Evolutionary conservation across 2,329 filamentous ascomycete species (phyloP).

Genomic region (Cordyceps tenuipes): DNA sequence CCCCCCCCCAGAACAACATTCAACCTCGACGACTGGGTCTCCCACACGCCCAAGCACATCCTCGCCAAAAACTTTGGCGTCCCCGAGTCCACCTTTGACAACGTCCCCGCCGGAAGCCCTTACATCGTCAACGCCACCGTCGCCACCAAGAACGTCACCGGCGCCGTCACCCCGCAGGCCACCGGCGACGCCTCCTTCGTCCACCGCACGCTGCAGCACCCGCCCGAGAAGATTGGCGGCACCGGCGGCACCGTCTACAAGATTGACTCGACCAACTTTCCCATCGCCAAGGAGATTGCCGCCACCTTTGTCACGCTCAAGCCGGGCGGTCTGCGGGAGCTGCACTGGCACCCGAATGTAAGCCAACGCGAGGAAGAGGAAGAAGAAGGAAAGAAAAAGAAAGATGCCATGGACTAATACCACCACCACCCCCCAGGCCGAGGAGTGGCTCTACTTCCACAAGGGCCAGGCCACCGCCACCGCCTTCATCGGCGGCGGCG

Average conservation of each 20-base stretch:
- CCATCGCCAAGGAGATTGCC: slow-evolving; percentile 56
- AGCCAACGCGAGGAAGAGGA: too few species aligned
- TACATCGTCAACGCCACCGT: slow-evolving; percentile 54
- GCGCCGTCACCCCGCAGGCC: slow-evolving; percentile 35
- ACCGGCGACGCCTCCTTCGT: slow-evolving; percentile 53
- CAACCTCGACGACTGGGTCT: slow-evolving; percentile 62
- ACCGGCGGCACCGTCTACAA: slow-evolving; percentile 54
- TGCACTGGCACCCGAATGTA: slow-evolving; percentile 66
- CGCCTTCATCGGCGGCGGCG: slow-evolving; percentile 53
- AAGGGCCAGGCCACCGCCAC: slow-evolving; percentile 53
- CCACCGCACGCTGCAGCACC: slow-evolving; percentile 49
- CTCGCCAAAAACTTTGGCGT: slow-evolving; percentile 64
- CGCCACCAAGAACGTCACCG: slow-evolving; percentile 32
- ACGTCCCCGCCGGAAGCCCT: slow-evolving; percentile 47
- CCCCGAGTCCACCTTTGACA: slow-evolving; percentile 48
- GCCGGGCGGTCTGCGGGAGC: slow-evolving; percentile 54
- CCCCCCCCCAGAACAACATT: slow-evolving; percentile 52
- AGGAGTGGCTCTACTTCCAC: slow-evolving; percentile 67
- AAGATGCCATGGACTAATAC: neutral
- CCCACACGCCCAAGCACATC: slow-evolving; percentile 53
- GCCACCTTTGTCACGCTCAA: slow-evolving; percentile 56
- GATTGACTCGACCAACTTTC: slow-evolving; percentile 61
- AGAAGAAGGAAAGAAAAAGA: too few species aligned
- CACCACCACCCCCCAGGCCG: slow-evolving; percentile 34
- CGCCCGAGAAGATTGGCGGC: slow-evolving; percentile 49